Evolutionary conservation across 2,329 filamentous ascomycete species (phyloP), one percentile per base, ranked within the genome.

Genomic region (Elsinoe batatas): DNA sequence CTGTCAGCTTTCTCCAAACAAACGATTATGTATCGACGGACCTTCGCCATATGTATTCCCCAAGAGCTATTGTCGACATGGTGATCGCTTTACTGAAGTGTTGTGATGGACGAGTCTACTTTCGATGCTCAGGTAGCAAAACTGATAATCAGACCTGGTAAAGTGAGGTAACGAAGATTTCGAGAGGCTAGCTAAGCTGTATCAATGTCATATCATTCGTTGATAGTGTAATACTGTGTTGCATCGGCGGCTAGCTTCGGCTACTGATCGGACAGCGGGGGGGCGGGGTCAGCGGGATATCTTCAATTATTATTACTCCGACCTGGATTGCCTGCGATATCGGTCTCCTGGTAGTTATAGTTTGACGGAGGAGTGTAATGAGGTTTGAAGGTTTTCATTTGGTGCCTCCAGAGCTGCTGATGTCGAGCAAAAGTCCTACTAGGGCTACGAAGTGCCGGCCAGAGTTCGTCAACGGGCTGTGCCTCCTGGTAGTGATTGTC

Each of bases 1-100:
- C 17, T 20, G n/a, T 54, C 20, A 54, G 32, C 17, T 17, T 3
- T 22, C 5, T 1, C 3, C 5, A 26, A 8, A 6, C 18, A 37
- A 13, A 26, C 10, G 15, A 11, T 26, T 32, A 12, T 6, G 11
- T 12, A n/a, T 32, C 13, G 2, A 26, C 30, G 11, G 12, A 55
- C 53, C 53, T 55, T 20, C 53, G 38, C 53, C 53, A 55, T 37
- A 55, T 30, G 18, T 55, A 55, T 18, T 55, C 53, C 5, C 53
- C 53, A 10, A 55, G 30, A 3, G 53, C 38, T 35, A 55, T 46
- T 2, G 53, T 55, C 13, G 53, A 8, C 53, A 47, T 55, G 20
- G 5, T 43, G 44, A n/a, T 17, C 5, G 5, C 15, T 49, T 3
- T 8, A 15, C 10, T 20, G 26, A 7, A 8, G 26, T 2, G 26